Conservation (phyloP, 1,284 basidiomycete species). For the Cutaneotrichosporon sp. region DNA sequence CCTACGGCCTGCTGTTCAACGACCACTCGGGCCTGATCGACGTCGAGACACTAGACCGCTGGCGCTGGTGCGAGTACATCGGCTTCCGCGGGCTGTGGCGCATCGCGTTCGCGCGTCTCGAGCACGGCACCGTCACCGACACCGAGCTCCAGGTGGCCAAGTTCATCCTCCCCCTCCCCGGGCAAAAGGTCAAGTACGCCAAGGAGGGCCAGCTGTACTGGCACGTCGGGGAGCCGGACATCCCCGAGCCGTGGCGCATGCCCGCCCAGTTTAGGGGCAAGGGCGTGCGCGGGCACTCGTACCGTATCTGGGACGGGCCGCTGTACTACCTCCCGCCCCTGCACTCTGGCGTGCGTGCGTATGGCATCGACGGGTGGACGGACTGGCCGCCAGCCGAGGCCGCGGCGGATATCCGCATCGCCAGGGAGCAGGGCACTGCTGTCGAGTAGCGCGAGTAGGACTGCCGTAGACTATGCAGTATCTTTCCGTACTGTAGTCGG, state of each 20-base stretch:
- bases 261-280: constrained; percentile 45
- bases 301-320: constrained; percentile 47
- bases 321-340: constrained; percentile 52
- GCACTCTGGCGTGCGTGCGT: constrained; percentile 34
- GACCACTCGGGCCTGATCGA: constrained; percentile 50
- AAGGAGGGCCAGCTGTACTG: constrained; percentile 65
- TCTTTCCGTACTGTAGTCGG: too few species aligned
- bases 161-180: constrained; percentile 70
- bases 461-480: too few species aligned
- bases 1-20: constrained; percentile 60
- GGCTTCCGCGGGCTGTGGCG: constrained; percentile 78
- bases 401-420: not conserved
- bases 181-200: constrained; percentile 62
- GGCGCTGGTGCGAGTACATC: constrained; percentile 80
- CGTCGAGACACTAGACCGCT: constrained; percentile 58
- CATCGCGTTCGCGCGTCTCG: constrained; percentile 58
- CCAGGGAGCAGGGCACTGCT: constrained; percentile 3
- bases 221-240: constrained; percentile 65
- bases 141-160: constrained; percentile 64
- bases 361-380: constrained; percentile 31
- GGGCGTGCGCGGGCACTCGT: constrained; percentile 31
- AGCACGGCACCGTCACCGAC: constrained; percentile 50
- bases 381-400: constrained; percentile 14
- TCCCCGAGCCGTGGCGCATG: constrained; percentile 59
- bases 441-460: not conserved